Conservation (phyloP, 148 eudicot species). For the Suaeda aralocaspica region DNA sequence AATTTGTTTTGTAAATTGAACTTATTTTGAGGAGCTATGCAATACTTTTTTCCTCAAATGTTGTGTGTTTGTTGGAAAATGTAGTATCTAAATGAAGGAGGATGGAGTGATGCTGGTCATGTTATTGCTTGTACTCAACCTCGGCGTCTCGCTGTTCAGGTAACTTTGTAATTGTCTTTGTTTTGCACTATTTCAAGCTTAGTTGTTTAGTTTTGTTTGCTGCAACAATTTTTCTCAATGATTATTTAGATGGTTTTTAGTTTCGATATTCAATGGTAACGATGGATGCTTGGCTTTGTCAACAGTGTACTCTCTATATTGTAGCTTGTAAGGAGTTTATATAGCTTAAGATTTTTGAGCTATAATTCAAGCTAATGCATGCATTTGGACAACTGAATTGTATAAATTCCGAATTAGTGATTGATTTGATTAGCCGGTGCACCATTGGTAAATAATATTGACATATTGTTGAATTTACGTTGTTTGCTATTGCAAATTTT, state of each 20-base stretch:
- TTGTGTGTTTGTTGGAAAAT: background rate
- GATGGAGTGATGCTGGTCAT: slow-evolving; percentile 88
- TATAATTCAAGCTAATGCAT: no score
- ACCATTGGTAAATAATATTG: no score
- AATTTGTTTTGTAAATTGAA: background rate
- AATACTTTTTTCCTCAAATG: background rate
- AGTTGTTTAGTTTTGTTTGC: background rate
- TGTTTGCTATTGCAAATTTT: no score
- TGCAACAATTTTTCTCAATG: background rate
- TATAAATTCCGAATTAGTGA: no score
- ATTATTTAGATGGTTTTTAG: background rate
- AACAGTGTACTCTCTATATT: background rate
- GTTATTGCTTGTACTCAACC: slow-evolving; percentile 97
- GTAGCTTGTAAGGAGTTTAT: no score
- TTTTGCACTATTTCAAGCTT: background rate
- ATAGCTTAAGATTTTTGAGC: no score
- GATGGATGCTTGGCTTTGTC: background rate
- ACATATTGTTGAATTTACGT: no score
- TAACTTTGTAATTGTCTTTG: slow-evolving; percentile 15
- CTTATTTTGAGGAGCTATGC: background rate
- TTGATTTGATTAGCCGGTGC: no score
- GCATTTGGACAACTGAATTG: no score
- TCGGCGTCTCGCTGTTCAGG: slow-evolving; percentile 97
- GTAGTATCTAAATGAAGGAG: slow-evolving; percentile 87
- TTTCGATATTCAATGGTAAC: background rate